These are phyloP conservation scores for Hansenula lynferdii DNA, from an alignment of 1,139 yeast species.

Conservation along the genomic window DNA sequence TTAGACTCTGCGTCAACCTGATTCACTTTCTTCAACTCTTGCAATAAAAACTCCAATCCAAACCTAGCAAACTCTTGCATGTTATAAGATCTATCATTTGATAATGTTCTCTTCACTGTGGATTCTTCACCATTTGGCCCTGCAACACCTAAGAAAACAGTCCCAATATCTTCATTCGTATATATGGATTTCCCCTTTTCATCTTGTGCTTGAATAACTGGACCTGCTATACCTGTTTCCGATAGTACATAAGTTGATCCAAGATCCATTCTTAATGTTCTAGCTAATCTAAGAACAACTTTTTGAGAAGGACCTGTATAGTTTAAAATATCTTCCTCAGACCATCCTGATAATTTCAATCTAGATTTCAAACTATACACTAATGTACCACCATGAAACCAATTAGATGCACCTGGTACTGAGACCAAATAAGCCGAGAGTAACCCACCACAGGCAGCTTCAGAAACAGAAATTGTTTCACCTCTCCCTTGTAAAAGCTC, in stretches of 20 bases:
- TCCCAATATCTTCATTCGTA: conserved; percentile 44
- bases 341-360: conserved; percentile 75
- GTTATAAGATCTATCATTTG: conserved; percentile 50
- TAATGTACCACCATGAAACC: conserved; percentile 79
- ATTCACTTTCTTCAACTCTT: conserved; percentile 25
- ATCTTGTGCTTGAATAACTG: conserved; percentile 30
- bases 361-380: conserved; percentile 75
- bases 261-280: conserved; percentile 73
- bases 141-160: conserved; percentile 65
- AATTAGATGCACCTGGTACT: conserved; percentile 79
- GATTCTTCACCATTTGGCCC: conserved; percentile 62
- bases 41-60: conserved; percentile 59
- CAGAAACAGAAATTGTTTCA: conserved; percentile 74
- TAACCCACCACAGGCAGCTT: conserved; percentile 88
- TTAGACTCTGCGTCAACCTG: conserved; percentile 19
- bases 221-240: conserved; percentile 89
- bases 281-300: conserved; percentile 71
- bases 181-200: conserved; percentile 6
- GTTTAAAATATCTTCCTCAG: conserved; percentile 56
- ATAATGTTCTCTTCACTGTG: conserved; percentile 40
- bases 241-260: conserved; percentile 80
- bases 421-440: conserved; percentile 76
- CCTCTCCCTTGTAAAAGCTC: conserved; percentile 42
- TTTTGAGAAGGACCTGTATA: conserved; percentile 81
- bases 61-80: conserved; percentile 71